Percentiles rank a stretch among this genome's conserved stretches.
These are phyloP conservation scores for Cladorrhinum samala DNA, from an alignment of 495 filamentous ascomycete species.

Conservation along the genomic window DNA sequence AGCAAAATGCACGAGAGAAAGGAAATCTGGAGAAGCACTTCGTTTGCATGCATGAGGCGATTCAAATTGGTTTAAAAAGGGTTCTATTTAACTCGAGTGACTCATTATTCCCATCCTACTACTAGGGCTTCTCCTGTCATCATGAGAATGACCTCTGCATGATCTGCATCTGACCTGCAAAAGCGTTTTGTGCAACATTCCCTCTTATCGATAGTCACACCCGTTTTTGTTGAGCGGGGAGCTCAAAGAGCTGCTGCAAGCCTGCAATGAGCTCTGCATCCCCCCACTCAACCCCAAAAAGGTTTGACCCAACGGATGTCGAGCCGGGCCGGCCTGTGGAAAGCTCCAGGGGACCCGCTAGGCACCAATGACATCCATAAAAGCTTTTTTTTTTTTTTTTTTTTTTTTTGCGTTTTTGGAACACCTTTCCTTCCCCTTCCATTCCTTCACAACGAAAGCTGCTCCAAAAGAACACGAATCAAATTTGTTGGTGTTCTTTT, in stretches of 20 bases:
- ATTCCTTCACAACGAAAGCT: constrained; percentile 15
- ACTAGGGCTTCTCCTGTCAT: background rate
- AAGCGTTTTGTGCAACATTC: background rate
- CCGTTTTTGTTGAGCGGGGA: too few species aligned
- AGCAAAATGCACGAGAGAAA: background rate
- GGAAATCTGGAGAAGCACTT: background rate
- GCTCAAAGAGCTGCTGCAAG: too few species aligned
- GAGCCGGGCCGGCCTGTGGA: constrained; percentile 9
- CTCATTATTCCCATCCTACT: background rate
- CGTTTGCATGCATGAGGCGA: background rate
- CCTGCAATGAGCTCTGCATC: too few species aligned
- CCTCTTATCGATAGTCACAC: background rate
- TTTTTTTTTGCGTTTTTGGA: too few species aligned
- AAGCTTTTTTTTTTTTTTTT: constrained; percentile 13
- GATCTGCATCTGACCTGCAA: background rate
- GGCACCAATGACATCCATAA: constrained; percentile 15
- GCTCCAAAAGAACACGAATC: constrained; percentile 33
- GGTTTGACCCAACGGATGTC: background rate
- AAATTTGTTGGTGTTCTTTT: constrained; percentile 14
- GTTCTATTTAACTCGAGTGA: background rate
- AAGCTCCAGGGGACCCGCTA: constrained; percentile 12
- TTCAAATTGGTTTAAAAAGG: background rate
- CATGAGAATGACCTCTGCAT: background rate
- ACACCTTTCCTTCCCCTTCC: constrained; percentile 17
- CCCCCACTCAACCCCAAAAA: too few species aligned